Percentiles rank a stretch among this genome's conserved stretches.
These are phyloP conservation scores for Heliocybe sulcata DNA, from an alignment of 1,284 basidiomycete genomes.

Conservation along the genomic window DNA sequence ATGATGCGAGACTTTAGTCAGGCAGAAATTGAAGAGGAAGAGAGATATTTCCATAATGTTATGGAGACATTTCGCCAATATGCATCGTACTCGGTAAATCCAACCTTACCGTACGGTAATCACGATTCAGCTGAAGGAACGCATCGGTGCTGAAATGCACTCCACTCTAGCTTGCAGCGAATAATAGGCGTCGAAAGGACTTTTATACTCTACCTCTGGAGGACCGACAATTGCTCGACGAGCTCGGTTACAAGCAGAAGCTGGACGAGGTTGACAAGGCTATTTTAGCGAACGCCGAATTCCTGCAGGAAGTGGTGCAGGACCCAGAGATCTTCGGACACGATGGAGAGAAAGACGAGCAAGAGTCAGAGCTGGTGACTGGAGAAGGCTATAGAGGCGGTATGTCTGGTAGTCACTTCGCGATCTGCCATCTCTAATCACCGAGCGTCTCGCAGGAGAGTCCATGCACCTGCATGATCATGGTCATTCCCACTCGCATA, in stretches of 20 bases:
- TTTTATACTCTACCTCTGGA: conserved; percentile 50
- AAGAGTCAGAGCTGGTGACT: conserved; percentile 14
- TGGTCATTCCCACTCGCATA: conserved; percentile 18
- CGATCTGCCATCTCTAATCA: too few relatives aligned
- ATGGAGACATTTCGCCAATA: conserved; percentile 63
- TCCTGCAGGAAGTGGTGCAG: conserved; percentile 57
- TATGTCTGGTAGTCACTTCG: too few relatives aligned
- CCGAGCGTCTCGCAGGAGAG: too few relatives aligned
- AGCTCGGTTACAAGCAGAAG: conserved; percentile 60
- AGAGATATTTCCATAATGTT: conserved; percentile 60
- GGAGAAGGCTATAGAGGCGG: neutral
- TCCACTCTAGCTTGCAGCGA: conserved; percentile 52
- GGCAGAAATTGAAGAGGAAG: conserved; percentile 37
- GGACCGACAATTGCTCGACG: conserved; percentile 55
- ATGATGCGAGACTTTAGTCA: conserved; percentile 8
- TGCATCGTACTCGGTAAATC: conserved; percentile 50
- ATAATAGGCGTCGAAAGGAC: conserved; percentile 71
- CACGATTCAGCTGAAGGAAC: neutral
- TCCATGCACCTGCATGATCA: conserved; percentile 18
- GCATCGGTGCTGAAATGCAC: neutral
- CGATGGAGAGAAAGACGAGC: conserved; percentile 24
- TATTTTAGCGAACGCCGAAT: conserved; percentile 63
- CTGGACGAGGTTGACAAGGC: conserved; percentile 61
- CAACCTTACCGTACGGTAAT: neutral
- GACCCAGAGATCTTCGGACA: conserved; percentile 71